These are phyloP conservation scores for Candida dubliniensis DNA, from an alignment of 1,139 yeast genomes.

Conservation along the genomic window DNA sequence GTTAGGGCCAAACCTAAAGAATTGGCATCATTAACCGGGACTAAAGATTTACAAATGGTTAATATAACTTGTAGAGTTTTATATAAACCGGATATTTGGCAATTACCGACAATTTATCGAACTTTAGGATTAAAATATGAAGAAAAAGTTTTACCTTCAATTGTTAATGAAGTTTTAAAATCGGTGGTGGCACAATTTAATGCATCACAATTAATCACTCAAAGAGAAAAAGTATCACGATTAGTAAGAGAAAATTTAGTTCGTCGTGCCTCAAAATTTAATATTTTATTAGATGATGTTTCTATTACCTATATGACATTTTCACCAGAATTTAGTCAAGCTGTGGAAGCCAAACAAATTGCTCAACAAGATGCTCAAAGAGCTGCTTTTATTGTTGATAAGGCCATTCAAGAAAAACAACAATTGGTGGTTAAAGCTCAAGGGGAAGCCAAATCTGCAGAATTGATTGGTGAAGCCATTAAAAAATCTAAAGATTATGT, in stretches of 20 bases:
- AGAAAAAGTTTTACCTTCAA: slow-evolving; percentile 93
- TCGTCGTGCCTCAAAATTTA: slow-evolving; percentile 89
- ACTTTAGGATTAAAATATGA: slow-evolving; percentile 94
- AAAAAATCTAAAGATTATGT: slow-evolving; percentile 94
- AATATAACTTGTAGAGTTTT: slow-evolving; percentile 96
- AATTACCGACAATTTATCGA: slow-evolving; percentile 82
- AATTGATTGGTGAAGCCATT: slow-evolving; percentile 97
- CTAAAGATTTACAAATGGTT: slow-evolving; percentile 98
- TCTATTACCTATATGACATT: slow-evolving; percentile 95
- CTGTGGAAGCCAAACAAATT: slow-evolving; percentile 98
- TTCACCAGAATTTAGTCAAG: slow-evolving; percentile 95
- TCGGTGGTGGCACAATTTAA: slow-evolving; percentile 98
- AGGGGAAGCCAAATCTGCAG: slow-evolving; percentile 99
- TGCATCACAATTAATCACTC: slow-evolving; percentile 96
- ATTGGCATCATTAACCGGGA: slow-evolving; percentile 96
- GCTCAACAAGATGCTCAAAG: slow-evolving; percentile 99
- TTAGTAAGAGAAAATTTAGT: slow-evolving; percentile 87
- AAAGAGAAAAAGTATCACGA: slow-evolving; percentile 93
- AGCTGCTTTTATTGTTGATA: slow-evolving; percentile 95
- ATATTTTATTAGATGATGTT: slow-evolving; percentile 88
- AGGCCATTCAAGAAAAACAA: slow-evolving; percentile 96
- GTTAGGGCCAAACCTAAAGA: slow-evolving; percentile 97
- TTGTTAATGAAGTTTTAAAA: slow-evolving; percentile 94
- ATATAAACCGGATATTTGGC: slow-evolving; percentile 78
- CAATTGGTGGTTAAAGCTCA: slow-evolving; percentile 94